Conservation (phyloP, 306 rosid genomes). For the Canavalia ensiformis region DNA sequence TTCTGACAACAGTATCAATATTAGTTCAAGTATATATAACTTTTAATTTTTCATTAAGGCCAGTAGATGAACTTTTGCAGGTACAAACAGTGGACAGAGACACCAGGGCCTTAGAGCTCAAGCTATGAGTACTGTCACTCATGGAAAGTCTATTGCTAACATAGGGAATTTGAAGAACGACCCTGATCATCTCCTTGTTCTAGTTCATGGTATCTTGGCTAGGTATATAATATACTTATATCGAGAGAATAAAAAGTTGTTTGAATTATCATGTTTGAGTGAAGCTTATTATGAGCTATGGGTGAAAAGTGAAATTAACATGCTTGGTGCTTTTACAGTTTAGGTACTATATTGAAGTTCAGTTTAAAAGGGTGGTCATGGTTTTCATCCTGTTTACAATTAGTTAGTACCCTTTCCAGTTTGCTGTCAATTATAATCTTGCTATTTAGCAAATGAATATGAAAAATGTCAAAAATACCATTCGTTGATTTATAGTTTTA, state of each 20-base stretch:
- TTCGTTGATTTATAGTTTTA: slow-evolving; percentile 5
- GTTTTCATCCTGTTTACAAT: slow-evolving; percentile 19
- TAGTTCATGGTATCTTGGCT: slow-evolving; percentile 96
- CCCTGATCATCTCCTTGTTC: slow-evolving; percentile 96
- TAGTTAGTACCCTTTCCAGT: slow-evolving; percentile 20
- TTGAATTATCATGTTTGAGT: slow-evolving; percentile 17
- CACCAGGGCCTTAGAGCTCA: slow-evolving; percentile 66
- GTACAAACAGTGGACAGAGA: slow-evolving; percentile 62
- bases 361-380: slow-evolving; percentile 18
- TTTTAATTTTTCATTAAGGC: slow-evolving; percentile 37
- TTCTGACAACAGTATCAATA: slow-evolving; percentile 29
- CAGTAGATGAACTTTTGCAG: slow-evolving; percentile 59
- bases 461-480: background rate
- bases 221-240: slow-evolving; percentile 62
- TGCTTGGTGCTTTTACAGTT: slow-evolving; percentile 5
- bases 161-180: slow-evolving; percentile 52
- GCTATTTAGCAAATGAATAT: slow-evolving; percentile 24
- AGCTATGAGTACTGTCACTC: slow-evolving; percentile 68
- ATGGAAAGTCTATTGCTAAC: slow-evolving; percentile 58
- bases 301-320: slow-evolving; percentile 24
- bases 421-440: slow-evolving; percentile 33
- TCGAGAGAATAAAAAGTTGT: slow-evolving; percentile 17
- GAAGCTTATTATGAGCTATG: background rate
- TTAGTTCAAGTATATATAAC: slow-evolving; percentile 34
- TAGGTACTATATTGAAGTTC: slow-evolving; percentile 10